Percentiles rank a stretch among this genome's conserved stretches.
phyloP scores from a whole-genome alignment of 1,284 basidiomycete genomes.

The Tylopilus sp. region DNA sequence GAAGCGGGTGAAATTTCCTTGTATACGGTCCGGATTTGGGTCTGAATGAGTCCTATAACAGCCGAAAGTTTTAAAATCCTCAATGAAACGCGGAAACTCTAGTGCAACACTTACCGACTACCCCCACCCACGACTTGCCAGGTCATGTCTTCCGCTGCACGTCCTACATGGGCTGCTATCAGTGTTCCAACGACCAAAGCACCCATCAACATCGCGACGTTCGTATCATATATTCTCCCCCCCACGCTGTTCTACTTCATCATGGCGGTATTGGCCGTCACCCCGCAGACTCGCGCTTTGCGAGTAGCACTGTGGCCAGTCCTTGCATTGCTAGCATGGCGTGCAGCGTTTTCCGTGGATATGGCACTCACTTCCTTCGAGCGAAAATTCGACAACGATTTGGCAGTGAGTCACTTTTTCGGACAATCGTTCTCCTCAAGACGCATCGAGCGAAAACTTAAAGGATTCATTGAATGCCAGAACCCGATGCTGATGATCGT shows the following conservation, averaged over 20 bases:
- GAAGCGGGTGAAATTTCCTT: too few relatives aligned
- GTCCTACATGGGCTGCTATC: neutral
- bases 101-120: too few relatives aligned
- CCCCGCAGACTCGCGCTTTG: slow-evolving; percentile 40
- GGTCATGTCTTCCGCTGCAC: neutral
- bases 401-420: slow-evolving; percentile 4
- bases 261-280: slow-evolving; percentile 46
- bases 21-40: too few relatives aligned
- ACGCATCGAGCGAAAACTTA: neutral
- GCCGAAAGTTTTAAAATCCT: too few relatives aligned
- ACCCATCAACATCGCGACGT: neutral
- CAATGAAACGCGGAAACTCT: too few relatives aligned
- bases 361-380: slow-evolving; percentile 35
- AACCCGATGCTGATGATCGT: slow-evolving; percentile 8
- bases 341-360: slow-evolving; percentile 41
- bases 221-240: slow-evolving; percentile 33
- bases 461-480: neutral
- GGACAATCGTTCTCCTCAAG: neutral
- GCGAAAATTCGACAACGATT: slow-evolving; percentile 15
- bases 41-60: too few relatives aligned
- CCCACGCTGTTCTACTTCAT: slow-evolving; percentile 42
- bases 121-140: neutral
- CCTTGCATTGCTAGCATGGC: slow-evolving; percentile 39
- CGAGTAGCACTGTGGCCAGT: slow-evolving; percentile 45
- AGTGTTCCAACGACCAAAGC: slow-evolving; percentile 3